phyloP scores from a whole-genome alignment of 495 filamentous ascomycete genomes.

The Neurospora sp. region DNA sequence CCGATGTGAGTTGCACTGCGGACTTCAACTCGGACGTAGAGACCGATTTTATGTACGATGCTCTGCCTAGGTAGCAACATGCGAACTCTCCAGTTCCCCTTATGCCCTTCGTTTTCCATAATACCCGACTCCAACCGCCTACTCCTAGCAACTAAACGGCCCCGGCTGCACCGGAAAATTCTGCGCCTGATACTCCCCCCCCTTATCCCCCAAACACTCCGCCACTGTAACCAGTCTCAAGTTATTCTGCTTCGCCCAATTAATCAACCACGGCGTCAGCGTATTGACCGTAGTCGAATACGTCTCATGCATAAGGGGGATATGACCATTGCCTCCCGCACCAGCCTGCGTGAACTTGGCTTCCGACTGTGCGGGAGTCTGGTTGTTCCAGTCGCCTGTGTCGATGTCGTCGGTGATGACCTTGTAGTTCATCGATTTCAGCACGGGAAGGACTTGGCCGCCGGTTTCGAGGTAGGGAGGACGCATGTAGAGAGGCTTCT shows the following conservation, averaged over 20 bases:
- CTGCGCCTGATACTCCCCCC: constrained; percentile 33
- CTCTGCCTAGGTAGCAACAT: background rate
- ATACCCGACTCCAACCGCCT: background rate
- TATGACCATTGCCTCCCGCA: constrained; percentile 38
- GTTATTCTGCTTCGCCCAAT: constrained; percentile 43
- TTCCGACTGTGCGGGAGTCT: constrained; percentile 32
- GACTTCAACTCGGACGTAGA: background rate
- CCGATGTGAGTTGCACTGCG: background rate
- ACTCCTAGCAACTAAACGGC: constrained; percentile 13
- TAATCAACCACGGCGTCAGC: constrained; percentile 41
- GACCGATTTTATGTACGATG: background rate
- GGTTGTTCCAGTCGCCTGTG: constrained; percentile 43
- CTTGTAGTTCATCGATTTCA: constrained; percentile 40
- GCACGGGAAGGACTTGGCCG: constrained; percentile 30
- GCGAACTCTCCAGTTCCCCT: background rate
- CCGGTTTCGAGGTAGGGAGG: constrained; percentile 43
- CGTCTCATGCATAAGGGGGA: constrained; percentile 47
- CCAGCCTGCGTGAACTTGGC: constrained; percentile 35
- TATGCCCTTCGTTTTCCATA: background rate
- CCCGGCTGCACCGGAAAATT: constrained; percentile 23
- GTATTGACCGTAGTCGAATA: constrained; percentile 37
- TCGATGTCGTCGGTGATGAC: constrained; percentile 48
- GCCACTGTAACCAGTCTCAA: constrained; percentile 45
- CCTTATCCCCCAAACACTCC: constrained; percentile 39
- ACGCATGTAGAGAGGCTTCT: constrained; percentile 44